Evolutionary conservation across 2,329 filamentous ascomycete genomes (phyloP).

Genomic region (Neoascochyta sp.): DNA sequence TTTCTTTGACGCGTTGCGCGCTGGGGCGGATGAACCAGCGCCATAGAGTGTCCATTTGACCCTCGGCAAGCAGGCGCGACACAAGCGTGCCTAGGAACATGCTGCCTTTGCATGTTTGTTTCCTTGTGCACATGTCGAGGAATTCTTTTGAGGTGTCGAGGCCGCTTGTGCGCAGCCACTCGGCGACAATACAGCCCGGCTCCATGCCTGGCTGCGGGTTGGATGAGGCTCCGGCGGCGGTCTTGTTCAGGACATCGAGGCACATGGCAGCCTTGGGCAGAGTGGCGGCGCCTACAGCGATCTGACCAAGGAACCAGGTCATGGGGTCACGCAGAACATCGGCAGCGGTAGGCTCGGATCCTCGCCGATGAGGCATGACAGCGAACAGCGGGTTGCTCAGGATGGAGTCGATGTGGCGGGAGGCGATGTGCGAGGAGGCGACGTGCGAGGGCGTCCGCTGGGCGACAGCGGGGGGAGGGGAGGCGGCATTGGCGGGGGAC

Average conservation of each 20-base stretch:
- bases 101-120: constrained; percentile 4
- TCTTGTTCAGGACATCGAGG: constrained; percentile 30
- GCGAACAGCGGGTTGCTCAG: constrained; percentile 51
- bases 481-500: not conserved
- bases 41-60: constrained; percentile 22
- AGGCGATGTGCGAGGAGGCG: constrained; percentile 40
- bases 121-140: constrained; percentile 12
- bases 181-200: constrained; percentile 19
- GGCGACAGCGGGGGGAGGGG: not conserved
- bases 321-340: constrained; percentile 38
- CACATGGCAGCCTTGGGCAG: constrained; percentile 40
- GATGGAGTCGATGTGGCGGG: constrained; percentile 49
- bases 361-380: constrained; percentile 23
- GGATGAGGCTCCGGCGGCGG: constrained; percentile 3
- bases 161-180: constrained; percentile 31
- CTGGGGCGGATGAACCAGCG: constrained; percentile 25
- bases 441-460: constrained; percentile 7
- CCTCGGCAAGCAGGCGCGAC: constrained; percentile 20
- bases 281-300: constrained; percentile 38
- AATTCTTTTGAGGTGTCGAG: constrained; percentile 28
- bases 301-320: constrained; percentile 40
- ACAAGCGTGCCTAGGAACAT: constrained; percentile 20
- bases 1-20: constrained; percentile 17
- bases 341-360: constrained; percentile 23
- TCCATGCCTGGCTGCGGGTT: constrained; percentile 7